Percentiles rank a stretch among this genome's conserved stretches.
phyloP scores from a whole-genome alignment of 2,329 filamentous ascomycete species.

The Botryotinia calthae region DNA sequence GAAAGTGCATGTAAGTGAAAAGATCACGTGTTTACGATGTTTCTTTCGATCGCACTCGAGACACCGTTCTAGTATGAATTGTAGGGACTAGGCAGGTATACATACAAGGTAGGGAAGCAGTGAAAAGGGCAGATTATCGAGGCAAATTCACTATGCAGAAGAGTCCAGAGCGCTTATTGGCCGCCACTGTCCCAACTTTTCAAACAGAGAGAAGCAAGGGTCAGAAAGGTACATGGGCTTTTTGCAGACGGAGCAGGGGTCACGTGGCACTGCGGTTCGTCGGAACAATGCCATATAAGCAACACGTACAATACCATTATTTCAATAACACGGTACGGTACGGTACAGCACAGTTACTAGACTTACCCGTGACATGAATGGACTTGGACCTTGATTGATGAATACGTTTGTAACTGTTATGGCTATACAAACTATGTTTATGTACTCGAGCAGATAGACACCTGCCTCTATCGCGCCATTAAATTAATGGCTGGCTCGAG shows the following conservation, averaged over 20 bases:
- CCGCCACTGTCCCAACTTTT: not conserved
- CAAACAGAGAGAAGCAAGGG: conserved; percentile 9
- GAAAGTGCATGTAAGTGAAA: not conserved
- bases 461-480: not conserved
- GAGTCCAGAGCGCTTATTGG: not conserved
- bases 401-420: not conserved
- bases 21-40: not conserved
- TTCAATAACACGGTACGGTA: too few species aligned
- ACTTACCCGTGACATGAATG: not conserved
- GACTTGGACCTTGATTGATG: not conserved
- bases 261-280: not conserved
- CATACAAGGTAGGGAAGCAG: not conserved
- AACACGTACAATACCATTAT: too few species aligned
- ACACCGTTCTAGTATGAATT: not conserved
- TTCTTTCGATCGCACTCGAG: not conserved
- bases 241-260: not conserved
- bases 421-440: not conserved
- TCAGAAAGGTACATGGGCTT: not conserved
- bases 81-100: not conserved
- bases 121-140: not conserved
- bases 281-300: not conserved
- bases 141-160: not conserved
- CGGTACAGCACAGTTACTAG: not conserved
- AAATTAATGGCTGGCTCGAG: not conserved
- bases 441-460: not conserved